Base-by-base conservation (phyloP, 1,139 yeast genomes). In the Hanseniaspora gamundiae region DNA sequence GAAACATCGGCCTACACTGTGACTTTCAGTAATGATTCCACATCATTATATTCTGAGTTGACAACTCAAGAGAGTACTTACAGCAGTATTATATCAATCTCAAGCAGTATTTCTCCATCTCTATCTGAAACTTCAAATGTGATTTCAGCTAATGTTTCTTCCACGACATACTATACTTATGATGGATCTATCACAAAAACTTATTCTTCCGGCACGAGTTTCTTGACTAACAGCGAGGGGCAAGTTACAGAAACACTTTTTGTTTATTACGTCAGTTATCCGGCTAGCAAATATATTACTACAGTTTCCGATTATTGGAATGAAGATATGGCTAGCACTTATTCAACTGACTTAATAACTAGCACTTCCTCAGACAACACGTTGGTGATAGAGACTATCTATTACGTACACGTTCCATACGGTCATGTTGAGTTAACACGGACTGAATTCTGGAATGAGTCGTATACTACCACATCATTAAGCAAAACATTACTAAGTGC, bases 381-480 rank as follows among this genome's bases (percentile, higher is more conserved):
- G 11, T 16, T 6, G 21, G 6, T 30, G 3, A 42, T 42, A 24
- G 44, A 42, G 13, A 42, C 44, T 7, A 36, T 42, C 5, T 42
- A 42, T 31, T 27, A 29, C 20, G 28, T 42, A 13, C 39, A 42
- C 21, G 11, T 13, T 10, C 22, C 39, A 11, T 41, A 20, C 38
- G 28, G 17, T 9, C 6, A 27, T 8, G 43, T 21, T 8, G 38
- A 31, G 13, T 20, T 39, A 10, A 27, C 39, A 8, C 35, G 45
- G 7, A 46, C 49, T 3, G 7, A 26, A 7, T 31, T 24, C 8
- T 45, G 48, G 47, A 41, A 45, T 8, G 49, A 48, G 11, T 29
- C 28, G n/a, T 39, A 35, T 20, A 46, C 49, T 2, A 39, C 43
- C n/a, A 47, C 51, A 7, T 42, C 39, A 27, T 39, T 47, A 14